Base-by-base conservation (phyloP, 1,139 yeast genomes). In the Magnusiomyces suaveolens region DNA sequence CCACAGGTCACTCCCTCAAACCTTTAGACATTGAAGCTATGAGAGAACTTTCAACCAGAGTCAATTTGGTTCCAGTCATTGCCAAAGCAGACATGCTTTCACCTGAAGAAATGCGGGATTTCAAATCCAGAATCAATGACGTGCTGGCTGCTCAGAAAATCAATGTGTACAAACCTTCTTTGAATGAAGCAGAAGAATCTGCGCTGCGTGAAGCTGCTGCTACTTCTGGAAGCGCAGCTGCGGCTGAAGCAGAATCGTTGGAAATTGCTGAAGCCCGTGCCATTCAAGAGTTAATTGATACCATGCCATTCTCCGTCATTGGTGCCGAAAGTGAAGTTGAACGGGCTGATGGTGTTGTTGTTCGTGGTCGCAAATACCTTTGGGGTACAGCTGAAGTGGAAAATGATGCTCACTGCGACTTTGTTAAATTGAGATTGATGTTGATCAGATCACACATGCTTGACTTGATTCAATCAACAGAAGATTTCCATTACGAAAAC, bases 131-230 rank as follows among this genome's bases (percentile, higher is more conserved):
- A 55, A 69, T 90, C 68, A 84, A 97, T 72, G 92, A 87, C 62
- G 88, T 88, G 53, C 84, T 92, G 63, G 95, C 85, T 67, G 94
- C 94, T 43, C 97, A 92, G 71, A 89, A 85, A 65, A 92, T 92
- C 65, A 79, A 83, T 65, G 87, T 92, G 64, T 92, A 89, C 72
- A 84, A 92, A n/a, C 97, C 97, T 41, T 94, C 95, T 18, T 53
- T 64, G n/a, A 71, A 69, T 25, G 66, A 53, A 12, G 52, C 38
- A 20, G 56, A 51, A 14, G 65, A 26, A n/a, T 38, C 43, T 3
- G 63, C 68, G 49, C 71, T 84, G 20, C 74, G 71, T 51, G 64
- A 65, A 3, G 72, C 78, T 0, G 72, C 87, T 55, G 64, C 64
- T 23, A 68, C 65, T 2, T 73, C 84, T 58, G 72, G 72, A 83